Evolutionary conservation across 2,329 filamentous ascomycete species (phyloP), one percentile per base, ranked within the genome.

Genomic region (Cordyceps farinosa): DNA sequence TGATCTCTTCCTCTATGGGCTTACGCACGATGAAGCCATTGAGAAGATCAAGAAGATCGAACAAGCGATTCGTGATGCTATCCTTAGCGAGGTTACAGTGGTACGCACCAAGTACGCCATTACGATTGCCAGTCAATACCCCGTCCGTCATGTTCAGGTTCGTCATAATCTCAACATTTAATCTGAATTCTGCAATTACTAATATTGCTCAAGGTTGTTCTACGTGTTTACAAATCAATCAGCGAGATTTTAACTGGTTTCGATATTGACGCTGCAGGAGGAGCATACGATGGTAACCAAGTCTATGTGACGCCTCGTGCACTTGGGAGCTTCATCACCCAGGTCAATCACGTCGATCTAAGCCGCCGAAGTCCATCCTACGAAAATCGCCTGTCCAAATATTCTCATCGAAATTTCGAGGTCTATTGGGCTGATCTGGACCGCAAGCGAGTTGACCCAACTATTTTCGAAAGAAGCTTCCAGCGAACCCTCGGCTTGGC

Each of bases 11-110:
- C 77, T 96, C 36, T 94, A 95, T 69, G 91, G 88, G 0, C 80
- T 96, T 66, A 87, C 82, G 9, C 90, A 95, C 69, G 85, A 92
- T 54, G 79, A 93, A 71, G 91, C 90, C 0, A 79, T 92, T 22
- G 87, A 92, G 70, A 95, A 96, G 79, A 95, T 96, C 75, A 89
- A 89, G 71, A 80, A 91, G 67, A 94, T 96, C 65, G 92, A 96
- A 73, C 77, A 80, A 29, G 82, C 80, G n/a, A 83, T 96, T 67
- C 86, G 86, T 51, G 89, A 95, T 75, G 87, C 89, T 3, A 88
- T 96, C 60, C 79, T 96, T 29, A 85, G 87, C n/a, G 91, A 96
- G 75, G 91, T 90, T 1, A 94, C 91, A 0, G 91, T 90, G 0
- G 86, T 96, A 52, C 84, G 92, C 42, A 96, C 92, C 22, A 96